Conservation (phyloP, 495 filamentous ascomycete species). For the Xylaria venustula region DNA sequence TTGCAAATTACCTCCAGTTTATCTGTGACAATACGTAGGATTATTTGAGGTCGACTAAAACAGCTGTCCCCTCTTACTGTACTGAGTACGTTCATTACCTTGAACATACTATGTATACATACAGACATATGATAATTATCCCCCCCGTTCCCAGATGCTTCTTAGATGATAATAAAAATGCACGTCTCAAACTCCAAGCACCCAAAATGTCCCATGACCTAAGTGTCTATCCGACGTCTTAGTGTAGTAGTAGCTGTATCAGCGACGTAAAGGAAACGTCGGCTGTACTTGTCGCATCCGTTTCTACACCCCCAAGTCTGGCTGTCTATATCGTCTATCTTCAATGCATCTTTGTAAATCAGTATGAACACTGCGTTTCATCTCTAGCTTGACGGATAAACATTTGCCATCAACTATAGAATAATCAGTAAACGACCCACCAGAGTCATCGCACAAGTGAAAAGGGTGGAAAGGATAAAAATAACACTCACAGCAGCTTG, state of each 20-base stretch:
- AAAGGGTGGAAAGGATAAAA: not conserved
- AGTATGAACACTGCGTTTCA: too few species aligned
- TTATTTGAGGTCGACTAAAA: too few species aligned
- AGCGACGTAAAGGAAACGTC: not conserved
- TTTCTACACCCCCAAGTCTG: not conserved
- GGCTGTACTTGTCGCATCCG: not conserved
- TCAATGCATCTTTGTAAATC: too few species aligned
- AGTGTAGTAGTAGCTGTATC: not conserved
- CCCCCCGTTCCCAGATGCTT: not conserved
- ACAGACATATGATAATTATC: not conserved
- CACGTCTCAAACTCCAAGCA: slow-evolving; percentile 1
- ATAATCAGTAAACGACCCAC: not conserved
- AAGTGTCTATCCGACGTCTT: not conserved
- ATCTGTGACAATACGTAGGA: too few species aligned
- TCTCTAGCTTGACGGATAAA: slow-evolving; percentile 38
- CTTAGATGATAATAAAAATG: not conserved
- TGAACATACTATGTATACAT: too few species aligned
- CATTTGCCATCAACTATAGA: slow-evolving; percentile 40
- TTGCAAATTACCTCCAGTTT: too few species aligned
- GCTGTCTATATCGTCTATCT: too few species aligned
- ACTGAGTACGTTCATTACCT: too few species aligned
- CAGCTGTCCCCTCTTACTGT: too few species aligned
- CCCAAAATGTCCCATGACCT: not conserved
- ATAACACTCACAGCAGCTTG: slow-evolving; percentile 64
- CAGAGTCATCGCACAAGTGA: not conserved